Conservation (phyloP, 192 early-diverging fungal species). For the Chytriomyces confervae region DNA sequence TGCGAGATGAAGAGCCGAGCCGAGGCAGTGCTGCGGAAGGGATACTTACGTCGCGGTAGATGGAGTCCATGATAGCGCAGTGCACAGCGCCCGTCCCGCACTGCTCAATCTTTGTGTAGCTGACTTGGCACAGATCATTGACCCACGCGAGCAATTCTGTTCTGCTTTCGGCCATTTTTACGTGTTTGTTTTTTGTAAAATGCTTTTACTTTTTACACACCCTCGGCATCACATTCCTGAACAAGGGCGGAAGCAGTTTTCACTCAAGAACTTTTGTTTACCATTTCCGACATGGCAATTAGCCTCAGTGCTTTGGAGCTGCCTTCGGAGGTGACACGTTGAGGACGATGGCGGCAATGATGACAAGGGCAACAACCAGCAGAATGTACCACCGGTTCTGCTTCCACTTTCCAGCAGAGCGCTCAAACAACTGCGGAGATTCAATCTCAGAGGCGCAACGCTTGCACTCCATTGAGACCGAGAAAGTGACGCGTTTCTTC, state of each 20-base stretch:
- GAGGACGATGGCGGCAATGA: background rate
- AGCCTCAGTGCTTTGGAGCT: too few relatives aligned
- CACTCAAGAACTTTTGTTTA: too few relatives aligned
- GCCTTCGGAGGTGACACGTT: background rate
- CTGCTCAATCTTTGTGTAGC: slow-evolving; percentile 94
- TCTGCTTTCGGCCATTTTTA: slow-evolving; percentile 83
- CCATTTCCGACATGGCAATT: too few relatives aligned
- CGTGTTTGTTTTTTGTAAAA: background rate
- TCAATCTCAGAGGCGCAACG: background rate
- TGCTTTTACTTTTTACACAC: background rate
- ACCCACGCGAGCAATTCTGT: slow-evolving; percentile 90
- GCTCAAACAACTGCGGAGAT: background rate
- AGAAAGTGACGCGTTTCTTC: background rate
- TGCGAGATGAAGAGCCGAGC: background rate
- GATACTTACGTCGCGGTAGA: slow-evolving; percentile 60
- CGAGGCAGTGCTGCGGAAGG: background rate
- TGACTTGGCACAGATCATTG: slow-evolving; percentile 89
- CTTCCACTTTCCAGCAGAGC: background rate
- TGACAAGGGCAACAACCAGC: background rate
- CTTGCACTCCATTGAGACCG: background rate
- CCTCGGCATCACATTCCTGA: too few relatives aligned
- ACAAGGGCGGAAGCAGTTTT: too few relatives aligned
- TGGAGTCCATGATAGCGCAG: slow-evolving; percentile 79
- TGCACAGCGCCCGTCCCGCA: slow-evolving; percentile 86
- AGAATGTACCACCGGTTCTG: background rate